Base-by-base conservation (phyloP, 202 grass and related monocot genomes). In the Zizania palustris region DNA sequence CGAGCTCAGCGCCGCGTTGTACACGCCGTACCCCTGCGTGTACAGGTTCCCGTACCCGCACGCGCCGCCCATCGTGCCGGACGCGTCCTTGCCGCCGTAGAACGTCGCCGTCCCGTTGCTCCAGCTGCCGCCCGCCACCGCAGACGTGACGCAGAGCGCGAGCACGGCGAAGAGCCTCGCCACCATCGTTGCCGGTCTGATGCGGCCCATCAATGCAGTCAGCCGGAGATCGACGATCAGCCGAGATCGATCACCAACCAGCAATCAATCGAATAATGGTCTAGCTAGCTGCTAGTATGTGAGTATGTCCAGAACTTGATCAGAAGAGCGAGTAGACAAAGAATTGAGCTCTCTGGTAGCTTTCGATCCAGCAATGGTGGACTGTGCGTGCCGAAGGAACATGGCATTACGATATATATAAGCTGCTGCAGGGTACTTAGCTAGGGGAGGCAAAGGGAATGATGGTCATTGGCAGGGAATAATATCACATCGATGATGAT, bases 11-110 rank as follows among this genome's bases (percentile, higher is more conserved):
- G 91, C 91, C 1, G 91, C 80, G 63, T 84, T 94, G 28, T 72
- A 40, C 43, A 94, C 57, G 9, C 91, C 88, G 19, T 94, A 93
- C 3, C 88, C 91, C 3, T 75, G 42, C n/a, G 45, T 55, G 56
- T 86, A 90, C 60, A 93, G 56, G 72, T 88, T 81, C 1, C 60
- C 70, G 62, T 93, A 93, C 9, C 87, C 87, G n/a, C 90, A 93
- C 14, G 90, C 90, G 5, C 90, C 89, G 50, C 84, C 73, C 85
- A 87, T 87, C 9, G 85, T 87, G 4, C 85, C 85, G 35, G 85
- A 62, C 5, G 20, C 85, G 43, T 87, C 85, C 1, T 1, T 21
- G 20, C 80, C 85, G 37, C 85, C 85, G 51, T 87, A 87, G 80
- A 87, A 87, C 67, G 85, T 87, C 21, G 85, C 85, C 16, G 74